These are phyloP conservation scores for Physcia stellaris DNA, from an alignment of 495 filamentous ascomycete genomes.

Conservation along the genomic window DNA sequence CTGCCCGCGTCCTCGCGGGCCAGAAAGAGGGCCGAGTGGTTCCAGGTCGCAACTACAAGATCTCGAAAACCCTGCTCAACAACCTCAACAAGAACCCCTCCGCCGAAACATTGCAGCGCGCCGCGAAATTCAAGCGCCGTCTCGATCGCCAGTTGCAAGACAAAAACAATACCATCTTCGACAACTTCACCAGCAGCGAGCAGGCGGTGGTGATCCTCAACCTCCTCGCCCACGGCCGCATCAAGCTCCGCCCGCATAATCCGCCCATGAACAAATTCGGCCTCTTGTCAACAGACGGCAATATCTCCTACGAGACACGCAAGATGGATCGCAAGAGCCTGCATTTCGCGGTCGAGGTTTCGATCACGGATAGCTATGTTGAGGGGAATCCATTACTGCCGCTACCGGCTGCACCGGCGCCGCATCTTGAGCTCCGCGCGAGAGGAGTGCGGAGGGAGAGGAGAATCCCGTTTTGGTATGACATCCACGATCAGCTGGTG, in stretches of 20 bases:
- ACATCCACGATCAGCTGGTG: conserved; percentile 55
- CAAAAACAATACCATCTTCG: conserved; percentile 18
- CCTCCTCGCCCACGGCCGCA: conserved; percentile 43
- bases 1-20: conserved; percentile 44
- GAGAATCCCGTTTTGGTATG: conserved; percentile 64
- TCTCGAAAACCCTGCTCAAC: conserved; percentile 15
- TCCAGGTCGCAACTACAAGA: conserved; percentile 31
- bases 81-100: conserved; percentile 18
- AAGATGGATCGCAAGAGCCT: conserved; percentile 53
- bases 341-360: conserved; percentile 46
- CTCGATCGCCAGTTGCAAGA: conserved; percentile 26
- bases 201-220: conserved; percentile 57
- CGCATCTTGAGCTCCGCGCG: neutral
- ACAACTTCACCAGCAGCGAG: conserved; percentile 44
- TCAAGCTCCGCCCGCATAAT: conserved; percentile 41
- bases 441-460: conserved; percentile 17
- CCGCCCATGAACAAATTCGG: conserved; percentile 59
- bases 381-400: conserved; percentile 41
- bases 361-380: conserved; percentile 43
- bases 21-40: conserved; percentile 37
- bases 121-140: conserved; percentile 20
- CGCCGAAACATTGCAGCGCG: conserved; percentile 18
- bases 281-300: conserved; percentile 49
- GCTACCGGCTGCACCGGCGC: conserved; percentile 18
- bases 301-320: conserved; percentile 47